Evolutionary conservation across 2,329 filamentous ascomycete genomes (phyloP), one percentile per base, ranked within the genome.

Genomic region (Exophiala xenobiotica): DNA sequence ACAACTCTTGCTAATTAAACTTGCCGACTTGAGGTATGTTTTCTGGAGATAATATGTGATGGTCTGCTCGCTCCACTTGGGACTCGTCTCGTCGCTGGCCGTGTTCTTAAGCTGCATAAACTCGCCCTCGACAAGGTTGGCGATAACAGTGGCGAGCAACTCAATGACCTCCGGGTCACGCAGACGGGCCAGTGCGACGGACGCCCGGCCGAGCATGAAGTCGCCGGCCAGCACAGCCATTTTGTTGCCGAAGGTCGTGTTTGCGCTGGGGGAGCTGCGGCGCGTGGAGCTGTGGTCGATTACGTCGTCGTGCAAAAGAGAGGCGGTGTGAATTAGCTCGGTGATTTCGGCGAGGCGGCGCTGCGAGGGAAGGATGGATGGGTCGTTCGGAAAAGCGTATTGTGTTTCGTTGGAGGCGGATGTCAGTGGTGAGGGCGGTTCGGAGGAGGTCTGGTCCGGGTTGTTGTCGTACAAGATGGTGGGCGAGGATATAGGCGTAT

Each of bases 71-170:
- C 87, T 93, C 81, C 88, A 97, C 7, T 79, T 75, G 1, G 92
- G 92, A 61, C 88, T 85, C 59, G 81, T 78, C 76, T 97, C 92
- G 67, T 96, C 92, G 59, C 82, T 79, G 39, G 88, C 88, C 1
- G 93, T 97, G 71, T 99, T 99, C 75, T 96, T 95, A 63, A 99
- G 77, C 76, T 99, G 93, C 93, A 99, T 99, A 75, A 99, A 97
- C 72, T 99, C 93, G 66, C 93, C 93, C 74, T 99, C 93, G 16
- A 99, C 91, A 20, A 99, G 77, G 68, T 99, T 99, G 38, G 93
- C 92, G 62, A 99, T 97, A 35, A 97, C 93, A 1, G 92, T 97
- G 3, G 93, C 90, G 23, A 99, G 76, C 6, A 99, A 80, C 74
- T 99, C 93, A 6, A 90, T 90, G 2, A 99, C 93, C 71, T 99